Base-by-base conservation (phyloP, 768 basidiomycete genomes). In the Naganishia vaughanmartiniae region DNA sequence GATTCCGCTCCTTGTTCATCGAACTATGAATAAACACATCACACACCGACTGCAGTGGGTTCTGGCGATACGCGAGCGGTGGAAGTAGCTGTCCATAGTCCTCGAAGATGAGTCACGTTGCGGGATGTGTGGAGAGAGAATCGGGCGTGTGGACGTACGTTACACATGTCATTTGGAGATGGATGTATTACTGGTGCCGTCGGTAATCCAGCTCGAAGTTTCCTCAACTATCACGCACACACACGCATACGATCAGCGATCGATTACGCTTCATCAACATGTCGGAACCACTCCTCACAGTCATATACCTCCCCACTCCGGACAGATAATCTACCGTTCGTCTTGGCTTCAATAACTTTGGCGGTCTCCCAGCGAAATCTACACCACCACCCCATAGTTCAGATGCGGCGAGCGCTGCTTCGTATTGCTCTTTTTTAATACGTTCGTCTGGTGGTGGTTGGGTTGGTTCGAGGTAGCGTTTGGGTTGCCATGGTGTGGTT, bases 1-100 rank as follows among this genome's bases (percentile, higher is more conserved):
- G 94, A 84, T 93, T 96, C 66, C 93, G 86, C 73, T 98, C 92
- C 82, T 99, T 99, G 85, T 99, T 99, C 51, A 93, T 97, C 19
- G 94, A 96, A 0, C 95, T 97, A 80, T 99, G 96, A 12, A 97
- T 89, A 75, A 96, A 98, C 80, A 96, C 94, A 54, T 94, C 94
- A 80, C 94, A 97, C 67, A 97, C 83, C 0, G 95, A 97, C 0
- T 92, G 95, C 6, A 94, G 92, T 4, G 90, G 85, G 79, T 98
- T 97, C 66, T 88, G 87, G 19, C 90, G 89, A 81, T 97, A 97
- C 33, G 93, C 94, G 80, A 89, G 88, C 0, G 96, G 90, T 0
- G 94, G 95, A 56, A 97, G 84, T n/a, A 98, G 85, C 95, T 97
- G 80, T 53, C 63, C 66, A 15, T 24, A 33, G 26, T 63, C 34